Evolutionary conservation across 441 rosid species (phyloP).

Genomic region (Geranium incanum): DNA sequence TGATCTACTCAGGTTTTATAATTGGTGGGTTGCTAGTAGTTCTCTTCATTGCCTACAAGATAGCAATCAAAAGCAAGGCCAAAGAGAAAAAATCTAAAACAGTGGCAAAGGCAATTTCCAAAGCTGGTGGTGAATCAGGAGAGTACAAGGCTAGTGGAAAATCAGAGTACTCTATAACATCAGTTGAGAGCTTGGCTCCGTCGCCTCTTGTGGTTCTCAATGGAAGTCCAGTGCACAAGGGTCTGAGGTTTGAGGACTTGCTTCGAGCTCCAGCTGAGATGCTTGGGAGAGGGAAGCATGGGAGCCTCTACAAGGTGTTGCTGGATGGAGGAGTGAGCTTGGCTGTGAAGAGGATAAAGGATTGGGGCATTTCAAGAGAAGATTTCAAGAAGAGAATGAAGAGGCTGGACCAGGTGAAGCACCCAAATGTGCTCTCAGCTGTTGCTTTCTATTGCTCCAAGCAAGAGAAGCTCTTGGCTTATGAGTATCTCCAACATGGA

Average conservation of each 20-base stretch:
- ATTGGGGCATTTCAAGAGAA: slow-evolving; percentile 29
- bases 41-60: slow-evolving; percentile 23
- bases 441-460: slow-evolving; percentile 48
- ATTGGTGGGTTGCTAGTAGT: slow-evolving; percentile 28
- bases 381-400: slow-evolving; percentile 42
- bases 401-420: slow-evolving; percentile 37
- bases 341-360: slow-evolving; percentile 50
- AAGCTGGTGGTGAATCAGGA: slow-evolving; percentile 14
- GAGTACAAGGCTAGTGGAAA: slow-evolving; percentile 23
- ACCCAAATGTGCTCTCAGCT: slow-evolving; percentile 38
- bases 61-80: slow-evolving; percentile 24
- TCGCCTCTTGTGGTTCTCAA: slow-evolving; percentile 38
- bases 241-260: slow-evolving; percentile 46
- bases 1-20: slow-evolving; percentile 45
- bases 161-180: slow-evolving; percentile 46
- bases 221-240: slow-evolving; percentile 26
- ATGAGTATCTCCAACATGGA: slow-evolving; percentile 45
- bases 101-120: background rate
- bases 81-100: slow-evolving; percentile 13
- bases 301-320: slow-evolving; percentile 50
- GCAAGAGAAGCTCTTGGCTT: slow-evolving; percentile 51
- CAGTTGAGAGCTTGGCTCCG: slow-evolving; percentile 27
- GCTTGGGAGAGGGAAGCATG: slow-evolving; percentile 53
- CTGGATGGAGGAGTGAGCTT: slow-evolving; percentile 28
- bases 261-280: slow-evolving; percentile 54